A percentile compares a stretch with the other conserved stretches of the same genome.
Evolutionary conservation across 495 filamentous ascomycete species (phyloP).

Genomic region (Xylaria scruposa): DNA sequence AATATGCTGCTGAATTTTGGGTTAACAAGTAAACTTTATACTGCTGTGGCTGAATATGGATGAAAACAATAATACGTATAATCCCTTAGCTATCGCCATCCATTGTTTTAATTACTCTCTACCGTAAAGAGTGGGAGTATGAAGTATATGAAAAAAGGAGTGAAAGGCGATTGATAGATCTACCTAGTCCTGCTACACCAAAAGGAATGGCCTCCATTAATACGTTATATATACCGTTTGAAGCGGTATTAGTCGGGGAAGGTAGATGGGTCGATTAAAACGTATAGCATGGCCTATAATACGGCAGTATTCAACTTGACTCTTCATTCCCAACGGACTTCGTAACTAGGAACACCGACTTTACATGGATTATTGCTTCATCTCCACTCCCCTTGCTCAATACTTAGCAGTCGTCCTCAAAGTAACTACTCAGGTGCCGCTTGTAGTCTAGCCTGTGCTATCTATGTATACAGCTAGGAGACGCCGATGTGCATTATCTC

Average conservation of each 20-base stretch:
- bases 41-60: background rate
- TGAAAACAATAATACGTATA: background rate
- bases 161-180: background rate
- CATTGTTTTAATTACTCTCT: background rate
- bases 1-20: background rate
- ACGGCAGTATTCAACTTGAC: background rate
- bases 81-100: background rate
- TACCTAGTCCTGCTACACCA: background rate
- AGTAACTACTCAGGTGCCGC: background rate
- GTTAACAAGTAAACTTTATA: background rate
- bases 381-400: slow-evolving; percentile 7
- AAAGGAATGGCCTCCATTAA: background rate
- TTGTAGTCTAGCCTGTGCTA: slow-evolving; percentile 15
- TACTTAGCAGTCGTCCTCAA: background rate
- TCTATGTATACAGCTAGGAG: slow-evolving; percentile 20
- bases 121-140: background rate
- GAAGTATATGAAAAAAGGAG: background rate
- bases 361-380: slow-evolving; percentile 7
- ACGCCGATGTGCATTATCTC: slow-evolving; percentile 23
- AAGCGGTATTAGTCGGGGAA: background rate
- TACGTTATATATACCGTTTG: background rate
- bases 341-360: background rate
- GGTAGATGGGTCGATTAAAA: background rate
- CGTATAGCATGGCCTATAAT: background rate
- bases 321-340: background rate